A percentile compares a stretch with the other conserved stretches of the same genome.
These are phyloP conservation scores for Neurospora sp. DNA, from an alignment of 2,329 filamentous ascomycete species.

Conservation along the genomic window DNA sequence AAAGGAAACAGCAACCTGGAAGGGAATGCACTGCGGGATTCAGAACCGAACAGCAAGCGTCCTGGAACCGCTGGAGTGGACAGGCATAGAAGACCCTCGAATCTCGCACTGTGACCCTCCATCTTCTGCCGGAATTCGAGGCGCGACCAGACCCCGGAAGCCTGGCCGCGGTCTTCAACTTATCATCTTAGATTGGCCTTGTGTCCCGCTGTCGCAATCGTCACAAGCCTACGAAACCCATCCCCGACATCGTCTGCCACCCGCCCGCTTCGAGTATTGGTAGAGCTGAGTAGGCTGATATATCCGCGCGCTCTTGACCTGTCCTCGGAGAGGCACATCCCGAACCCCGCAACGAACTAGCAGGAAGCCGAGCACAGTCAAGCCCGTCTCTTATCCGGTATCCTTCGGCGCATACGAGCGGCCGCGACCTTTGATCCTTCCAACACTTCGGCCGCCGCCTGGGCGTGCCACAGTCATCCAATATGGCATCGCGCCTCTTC, in stretches of 20 bases:
- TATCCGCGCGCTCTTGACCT: background rate
- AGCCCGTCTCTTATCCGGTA: background rate
- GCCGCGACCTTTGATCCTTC: background rate
- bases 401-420: background rate
- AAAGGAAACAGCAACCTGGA: background rate
- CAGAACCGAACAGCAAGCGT: background rate
- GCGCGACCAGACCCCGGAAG: background rate
- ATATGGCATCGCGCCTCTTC: slow-evolving; percentile 12
- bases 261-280: background rate
- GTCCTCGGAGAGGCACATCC: background rate
- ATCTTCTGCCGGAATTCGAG: background rate
- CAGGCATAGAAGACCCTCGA: background rate
- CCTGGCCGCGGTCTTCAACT: background rate
- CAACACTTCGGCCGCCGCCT: slow-evolving; percentile 8
- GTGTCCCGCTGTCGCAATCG: background rate
- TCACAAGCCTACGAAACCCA: background rate
- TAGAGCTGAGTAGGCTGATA: background rate
- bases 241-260: background rate
- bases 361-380: background rate
- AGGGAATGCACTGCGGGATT: background rate
- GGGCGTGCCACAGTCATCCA: slow-evolving; percentile 9
- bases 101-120: background rate
- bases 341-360: background rate
- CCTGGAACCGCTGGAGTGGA: background rate
- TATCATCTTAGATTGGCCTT: background rate